phyloP scores from a whole-genome alignment of 176 grass and related monocot genomes.

The Cenchrus fungigraminus region DNA sequence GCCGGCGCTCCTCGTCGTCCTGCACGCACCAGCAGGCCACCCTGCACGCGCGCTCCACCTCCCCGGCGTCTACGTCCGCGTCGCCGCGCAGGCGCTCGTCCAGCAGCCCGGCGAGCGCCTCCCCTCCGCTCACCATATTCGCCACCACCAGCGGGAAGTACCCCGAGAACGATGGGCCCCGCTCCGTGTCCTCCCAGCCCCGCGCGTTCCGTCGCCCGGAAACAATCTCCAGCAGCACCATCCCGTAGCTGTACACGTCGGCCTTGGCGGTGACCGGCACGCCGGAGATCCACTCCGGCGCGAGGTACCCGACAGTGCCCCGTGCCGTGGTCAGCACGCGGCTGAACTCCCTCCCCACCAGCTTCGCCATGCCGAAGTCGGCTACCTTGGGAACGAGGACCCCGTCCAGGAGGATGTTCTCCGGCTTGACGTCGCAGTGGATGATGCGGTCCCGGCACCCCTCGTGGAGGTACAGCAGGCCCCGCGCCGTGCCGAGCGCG shows the following conservation, averaged over 20 bases:
- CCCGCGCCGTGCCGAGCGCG: conserved; percentile 44
- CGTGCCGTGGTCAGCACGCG: conserved; percentile 51
- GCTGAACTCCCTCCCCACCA: conserved; percentile 52
- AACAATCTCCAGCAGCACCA: conserved; percentile 61
- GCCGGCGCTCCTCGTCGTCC: conserved; percentile 43
- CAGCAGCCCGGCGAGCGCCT: conserved; percentile 21
- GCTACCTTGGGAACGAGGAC: conserved; percentile 45
- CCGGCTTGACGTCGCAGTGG: conserved; percentile 78
- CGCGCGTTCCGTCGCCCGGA: conserved; percentile 49
- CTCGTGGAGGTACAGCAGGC: conserved; percentile 57
- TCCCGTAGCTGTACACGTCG: conserved; percentile 62
- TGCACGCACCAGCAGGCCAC: conserved; percentile 74
- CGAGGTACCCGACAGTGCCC: conserved; percentile 63
- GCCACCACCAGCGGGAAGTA: conserved; percentile 44
- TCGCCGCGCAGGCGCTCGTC: conserved; percentile 43
- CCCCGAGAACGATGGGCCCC: neutral
- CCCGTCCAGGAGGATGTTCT: conserved; percentile 64
- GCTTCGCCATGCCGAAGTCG: conserved; percentile 58
- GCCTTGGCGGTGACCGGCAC: conserved; percentile 49
- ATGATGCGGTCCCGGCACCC: conserved; percentile 64
- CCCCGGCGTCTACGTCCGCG: conserved; percentile 19
- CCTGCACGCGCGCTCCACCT: conserved; percentile 49
- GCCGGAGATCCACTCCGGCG: conserved; percentile 73
- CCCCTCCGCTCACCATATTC: conserved; percentile 33
- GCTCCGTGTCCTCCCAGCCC: neutral